Evolutionary conservation across 1,139 yeast species (phyloP).

Genomic region (Yamadazyma friedrichii): DNA sequence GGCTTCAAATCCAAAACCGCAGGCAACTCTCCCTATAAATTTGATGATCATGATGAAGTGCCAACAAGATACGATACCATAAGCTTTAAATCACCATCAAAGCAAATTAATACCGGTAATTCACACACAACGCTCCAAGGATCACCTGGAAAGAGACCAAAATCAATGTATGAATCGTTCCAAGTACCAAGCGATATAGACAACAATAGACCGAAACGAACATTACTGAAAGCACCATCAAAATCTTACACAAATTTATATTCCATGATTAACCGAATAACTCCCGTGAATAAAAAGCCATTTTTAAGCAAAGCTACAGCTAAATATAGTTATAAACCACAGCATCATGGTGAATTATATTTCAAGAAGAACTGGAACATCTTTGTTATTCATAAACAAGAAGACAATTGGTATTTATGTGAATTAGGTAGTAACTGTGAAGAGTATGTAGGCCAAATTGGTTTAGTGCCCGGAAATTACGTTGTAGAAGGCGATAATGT

Average conservation of each 20-base stretch:
- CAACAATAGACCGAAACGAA: slow-evolving; percentile 14
- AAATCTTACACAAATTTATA: slow-evolving; percentile 34
- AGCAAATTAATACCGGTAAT: too few species aligned
- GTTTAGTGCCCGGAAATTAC: slow-evolving; percentile 83
- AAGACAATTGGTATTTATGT: slow-evolving; percentile 89
- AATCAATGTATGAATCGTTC: slow-evolving; percentile 35
- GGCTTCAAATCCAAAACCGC: slow-evolving; percentile 12
- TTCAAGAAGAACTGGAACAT: slow-evolving; percentile 77
- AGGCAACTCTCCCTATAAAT: slow-evolving; percentile 23
- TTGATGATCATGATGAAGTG: slow-evolving; percentile 37
- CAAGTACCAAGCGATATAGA: background rate
- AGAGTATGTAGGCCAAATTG: slow-evolving; percentile 47
- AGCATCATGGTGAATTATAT: slow-evolving; percentile 73
- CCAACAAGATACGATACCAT: slow-evolving; percentile 43
- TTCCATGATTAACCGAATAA: slow-evolving; percentile 27
- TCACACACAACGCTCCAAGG: slow-evolving; percentile 9
- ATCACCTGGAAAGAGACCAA: slow-evolving; percentile 30
- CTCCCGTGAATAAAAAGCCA: slow-evolving; percentile 46
- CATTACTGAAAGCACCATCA: slow-evolving; percentile 29
- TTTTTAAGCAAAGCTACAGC: slow-evolving; percentile 66
- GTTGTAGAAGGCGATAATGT: slow-evolving; percentile 33
- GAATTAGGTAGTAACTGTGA: slow-evolving; percentile 61
- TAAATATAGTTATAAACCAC: slow-evolving; percentile 69
- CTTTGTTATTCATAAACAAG: slow-evolving; percentile 70
- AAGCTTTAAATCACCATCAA: slow-evolving; percentile 21